These are phyloP conservation scores for Scheffersomyces segobiensis DNA, from an alignment of 1,139 yeast genomes.

Conservation along the genomic window DNA sequence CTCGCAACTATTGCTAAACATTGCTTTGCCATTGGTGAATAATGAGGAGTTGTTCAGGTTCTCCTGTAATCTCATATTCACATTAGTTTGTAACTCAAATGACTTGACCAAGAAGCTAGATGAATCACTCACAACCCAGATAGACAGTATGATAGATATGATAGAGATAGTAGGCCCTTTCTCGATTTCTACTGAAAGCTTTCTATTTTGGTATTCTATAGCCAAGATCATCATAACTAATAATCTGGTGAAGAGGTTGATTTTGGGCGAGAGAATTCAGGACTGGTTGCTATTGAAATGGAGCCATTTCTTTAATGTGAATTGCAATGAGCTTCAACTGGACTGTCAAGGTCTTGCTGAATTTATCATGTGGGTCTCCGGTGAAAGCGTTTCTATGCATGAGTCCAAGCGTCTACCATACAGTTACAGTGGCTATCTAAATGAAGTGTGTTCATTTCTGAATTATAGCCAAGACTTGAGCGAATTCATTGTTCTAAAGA, in stretches of 20 bases:
- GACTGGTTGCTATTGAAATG: conserved; percentile 54
- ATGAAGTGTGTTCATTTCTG: conserved; percentile 8
- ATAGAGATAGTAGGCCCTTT: conserved; percentile 64
- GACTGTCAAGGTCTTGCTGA: conserved; percentile 23
- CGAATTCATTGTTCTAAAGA: conserved; percentile 9
- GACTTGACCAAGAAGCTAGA: conserved; percentile 27
- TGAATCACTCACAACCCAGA: conserved; percentile 39
- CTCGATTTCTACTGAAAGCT: conserved; percentile 42
- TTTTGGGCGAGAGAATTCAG: conserved; percentile 13
- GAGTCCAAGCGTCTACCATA: background rate
- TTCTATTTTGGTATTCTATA: conserved; percentile 54
- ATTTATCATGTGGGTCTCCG: conserved; percentile 48
- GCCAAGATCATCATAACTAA: conserved; percentile 34
- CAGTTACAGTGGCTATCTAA: conserved; percentile 10
- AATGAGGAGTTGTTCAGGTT: conserved; percentile 18
- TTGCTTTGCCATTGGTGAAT: conserved; percentile 49
- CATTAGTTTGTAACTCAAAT: conserved; percentile 13
- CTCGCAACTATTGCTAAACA: conserved; percentile 28
- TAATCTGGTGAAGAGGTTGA: conserved; percentile 16
- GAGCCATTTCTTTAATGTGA: conserved; percentile 11
- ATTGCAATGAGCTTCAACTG: background rate
- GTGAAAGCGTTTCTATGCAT: conserved; percentile 11
- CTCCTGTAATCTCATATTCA: conserved; percentile 23
- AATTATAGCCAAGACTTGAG: conserved; percentile 6
- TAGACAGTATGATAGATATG: conserved; percentile 51